Base-by-base conservation (phyloP, 805 yeast species). In the Yamadazyma nakazawae region DNA sequence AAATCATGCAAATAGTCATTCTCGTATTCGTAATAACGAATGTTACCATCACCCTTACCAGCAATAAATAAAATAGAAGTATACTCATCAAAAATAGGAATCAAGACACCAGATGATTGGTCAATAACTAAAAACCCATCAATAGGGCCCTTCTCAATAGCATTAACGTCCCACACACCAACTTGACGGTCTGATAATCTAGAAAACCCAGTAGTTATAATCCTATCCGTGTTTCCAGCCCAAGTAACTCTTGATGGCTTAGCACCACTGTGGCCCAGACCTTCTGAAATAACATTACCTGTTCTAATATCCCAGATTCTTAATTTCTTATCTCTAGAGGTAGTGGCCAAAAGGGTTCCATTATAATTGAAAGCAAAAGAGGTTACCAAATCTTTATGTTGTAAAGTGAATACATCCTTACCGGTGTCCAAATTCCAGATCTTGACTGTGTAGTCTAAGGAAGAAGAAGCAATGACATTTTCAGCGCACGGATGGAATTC, bases 11-110 rank as follows among this genome's bases (percentile, higher is more conserved):
- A 74, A 58, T 83, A 85, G 59, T 92, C 97, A 58, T 87, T 81
- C 51, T 83, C 89, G 64, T 79, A 89, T 72, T 94, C 99, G 62
- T 74, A 94, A 69, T 92, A 92, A 60, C 97, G 87, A 59, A 94
- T 88, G 64, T 92, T 94, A 58, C 98, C 98, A 66, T 94, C 99
- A 65, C 97, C 97, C 67, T 94, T 92, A 56, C 99, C 99, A 28
- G 96, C 98, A 51, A 94, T 72, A 61, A 85, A 94, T 49, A 94
- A 74, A 48, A 91, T 80, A 46, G 83, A 80, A 38, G 87, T 90
- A 31, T 86, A 78, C 24, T 81, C 86, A 62, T 94, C 99, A 62
- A 71, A 94, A 58, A 86, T 80, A 25, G 99, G 99, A 79, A 94
- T 86, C 64, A 91, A 72, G 36, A 94, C 87, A 57, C 99, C 99